Evolutionary conservation across 2,329 filamentous ascomycete genomes (phyloP), one percentile per base, ranked within the genome.

Genomic region (Coniochaeta sp.): DNA sequence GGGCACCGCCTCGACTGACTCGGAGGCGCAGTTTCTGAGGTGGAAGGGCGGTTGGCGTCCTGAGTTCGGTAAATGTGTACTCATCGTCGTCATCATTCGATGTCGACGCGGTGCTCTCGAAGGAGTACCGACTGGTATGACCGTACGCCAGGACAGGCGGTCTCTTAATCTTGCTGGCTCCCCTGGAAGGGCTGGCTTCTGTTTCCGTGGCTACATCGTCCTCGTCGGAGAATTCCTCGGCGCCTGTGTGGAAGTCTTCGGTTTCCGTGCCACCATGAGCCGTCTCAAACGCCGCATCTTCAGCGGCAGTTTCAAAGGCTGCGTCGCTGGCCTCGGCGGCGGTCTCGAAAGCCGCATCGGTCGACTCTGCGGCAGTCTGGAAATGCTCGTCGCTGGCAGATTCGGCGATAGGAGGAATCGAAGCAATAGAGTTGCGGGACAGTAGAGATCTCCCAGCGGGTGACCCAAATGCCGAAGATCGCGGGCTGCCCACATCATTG

Each of bases 221-320:
- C 60, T 86, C 89, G 69, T 88, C 92, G 17, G 82, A 82, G 58
- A 86, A 75, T 24, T 91, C 89, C 67, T 98, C 95, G 17, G 87
- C 85, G n/a, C 90, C 92, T 4, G 93, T 97, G 72, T 96, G 90
- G 84, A 98, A 98, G 64, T 91, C 91, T 66, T 98, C 93, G 12
- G 92, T 96, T 75, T 96, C 93, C 0, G 91, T 96, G 14, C 80
- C 84, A 73, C 97, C 93, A 68, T 96, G 90, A 26, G 84, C 85
- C 1, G 84, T 87, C 69, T 86, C 84, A 63, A 87, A 87, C 9
- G 81, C 83, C 22, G 81, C 84, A 63, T 88, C 85, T 69, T 96
- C 92, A 62, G 91, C 91, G 40, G 90, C 89, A 6, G 90, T 93
- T 61, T 95, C 90, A 66, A 93, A 93, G 3, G 52, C 52, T n/a